A percentile compares a stretch with the other conserved stretches of the same genome.
Evolutionary conservation across 495 filamentous ascomycete genomes (phyloP).

Genomic region (Hypoxylon subgilvum): DNA sequence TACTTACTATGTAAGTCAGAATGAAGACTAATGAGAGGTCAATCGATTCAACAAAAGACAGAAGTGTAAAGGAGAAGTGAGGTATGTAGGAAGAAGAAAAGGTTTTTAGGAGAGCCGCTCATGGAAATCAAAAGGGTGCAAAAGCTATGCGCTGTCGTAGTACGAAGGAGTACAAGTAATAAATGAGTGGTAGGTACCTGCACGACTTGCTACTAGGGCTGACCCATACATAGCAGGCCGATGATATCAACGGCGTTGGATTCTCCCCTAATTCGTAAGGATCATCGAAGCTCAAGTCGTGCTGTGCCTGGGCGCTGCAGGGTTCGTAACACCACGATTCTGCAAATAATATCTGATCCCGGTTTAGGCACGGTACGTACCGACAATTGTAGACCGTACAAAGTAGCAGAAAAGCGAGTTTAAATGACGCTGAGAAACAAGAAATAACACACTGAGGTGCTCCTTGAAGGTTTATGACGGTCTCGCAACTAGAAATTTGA

Average conservation of each 20-base stretch:
- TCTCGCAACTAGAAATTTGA: neutral
- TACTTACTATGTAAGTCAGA: no score
- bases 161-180: constrained; percentile 8
- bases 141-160: constrained; percentile 24
- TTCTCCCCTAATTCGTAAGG: constrained; percentile 20
- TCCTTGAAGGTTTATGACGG: neutral
- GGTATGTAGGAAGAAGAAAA: neutral
- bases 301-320: constrained; percentile 28
- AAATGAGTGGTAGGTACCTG: no score
- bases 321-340: constrained; percentile 24
- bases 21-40: no score
- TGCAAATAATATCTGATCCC: constrained; percentile 21
- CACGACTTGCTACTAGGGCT: constrained; percentile 23
- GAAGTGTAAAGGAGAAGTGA: constrained; percentile 2
- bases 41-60: no score
- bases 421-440: constrained; percentile 2
- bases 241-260: constrained; percentile 39
- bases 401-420: no score
- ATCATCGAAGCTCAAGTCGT: constrained; percentile 28
- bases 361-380: neutral
- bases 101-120: constrained; percentile 6
- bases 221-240: constrained; percentile 9
- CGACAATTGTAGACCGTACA: no score
- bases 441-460: neutral
- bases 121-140: constrained; percentile 7